phyloP scores from a whole-genome alignment of 176 grass and related monocot species.

The Oryza glumipatula region DNA sequence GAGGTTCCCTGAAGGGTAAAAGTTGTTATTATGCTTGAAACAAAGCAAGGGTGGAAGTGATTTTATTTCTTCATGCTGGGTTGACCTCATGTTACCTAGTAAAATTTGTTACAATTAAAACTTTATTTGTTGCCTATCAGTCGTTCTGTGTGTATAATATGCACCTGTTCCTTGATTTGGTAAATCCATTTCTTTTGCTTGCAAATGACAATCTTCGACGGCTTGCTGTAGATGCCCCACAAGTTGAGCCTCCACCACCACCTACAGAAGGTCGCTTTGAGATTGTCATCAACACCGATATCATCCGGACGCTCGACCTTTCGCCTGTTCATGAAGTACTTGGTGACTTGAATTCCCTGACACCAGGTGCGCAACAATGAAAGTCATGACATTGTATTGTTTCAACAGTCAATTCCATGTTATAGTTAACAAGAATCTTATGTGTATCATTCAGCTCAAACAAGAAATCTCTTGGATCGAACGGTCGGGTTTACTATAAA shows the following conservation, averaged over 20 bases:
- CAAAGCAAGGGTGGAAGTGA: too few species aligned
- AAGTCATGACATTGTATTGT: not conserved
- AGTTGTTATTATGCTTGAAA: too few species aligned
- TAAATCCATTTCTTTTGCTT: not conserved
- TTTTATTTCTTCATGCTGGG: too few species aligned
- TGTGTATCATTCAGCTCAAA: conserved; percentile 44
- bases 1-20: not conserved
- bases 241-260: conserved; percentile 71
- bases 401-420: not conserved
- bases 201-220: not conserved
- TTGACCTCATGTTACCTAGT: too few species aligned
- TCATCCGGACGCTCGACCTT: conserved; percentile 59
- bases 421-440: conserved; percentile 10
- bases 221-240: conserved; percentile 44
- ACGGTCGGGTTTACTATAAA: conserved; percentile 90
- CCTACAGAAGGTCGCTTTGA: conserved; percentile 76
- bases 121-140: too few species aligned
- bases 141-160: too few species aligned
- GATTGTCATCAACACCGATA: conserved; percentile 62
- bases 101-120: too few species aligned
- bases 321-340: conserved; percentile 56
- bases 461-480: conserved; percentile 62
- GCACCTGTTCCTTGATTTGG: too few species aligned
- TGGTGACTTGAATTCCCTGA: conserved; percentile 46
- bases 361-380: conserved; percentile 42